These are phyloP conservation scores for Diaporthe sp. DNA, from an alignment of 2,329 filamentous ascomycete species.

Conservation along the genomic window DNA sequence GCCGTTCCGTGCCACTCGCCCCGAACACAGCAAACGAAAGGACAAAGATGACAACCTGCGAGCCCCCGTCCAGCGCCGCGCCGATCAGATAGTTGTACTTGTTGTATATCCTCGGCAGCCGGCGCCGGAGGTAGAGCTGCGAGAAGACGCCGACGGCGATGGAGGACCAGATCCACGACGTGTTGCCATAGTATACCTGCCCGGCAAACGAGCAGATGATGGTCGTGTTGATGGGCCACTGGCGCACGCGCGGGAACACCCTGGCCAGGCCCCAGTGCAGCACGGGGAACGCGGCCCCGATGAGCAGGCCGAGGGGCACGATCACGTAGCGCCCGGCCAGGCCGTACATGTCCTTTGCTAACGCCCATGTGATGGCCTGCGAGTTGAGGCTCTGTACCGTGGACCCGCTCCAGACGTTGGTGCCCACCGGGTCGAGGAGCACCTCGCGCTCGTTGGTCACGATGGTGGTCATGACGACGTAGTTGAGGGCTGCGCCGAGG, in stretches of 20 bases:
- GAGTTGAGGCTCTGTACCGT: conserved; percentile 51
- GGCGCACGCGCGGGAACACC: conserved; percentile 38
- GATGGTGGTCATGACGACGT: conserved; percentile 49
- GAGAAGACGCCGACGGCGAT: conserved; percentile 42
- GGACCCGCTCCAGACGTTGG: conserved; percentile 52
- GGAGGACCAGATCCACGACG: conserved; percentile 43
- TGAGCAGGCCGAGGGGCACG: conserved; percentile 47
- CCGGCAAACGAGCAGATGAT: conserved; percentile 44
- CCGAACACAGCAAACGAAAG: conserved; percentile 56
- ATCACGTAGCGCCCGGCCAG: conserved; percentile 47
- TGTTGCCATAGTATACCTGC: conserved; percentile 50
- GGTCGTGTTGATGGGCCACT: conserved; percentile 46
- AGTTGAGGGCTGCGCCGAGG: conserved; percentile 51
- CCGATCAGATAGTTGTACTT: conserved; percentile 54
- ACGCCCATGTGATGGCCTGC: conserved; percentile 43
- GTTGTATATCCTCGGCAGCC: conserved; percentile 49
- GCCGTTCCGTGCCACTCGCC: conserved; percentile 48
- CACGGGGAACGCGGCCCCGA: conserved; percentile 50
- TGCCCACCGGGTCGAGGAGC: conserved; percentile 48
- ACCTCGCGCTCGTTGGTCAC: conserved; percentile 48
- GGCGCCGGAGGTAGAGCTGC: conserved; percentile 49
- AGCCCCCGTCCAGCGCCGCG: conserved; percentile 52
- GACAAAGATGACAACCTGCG: conserved; percentile 52
- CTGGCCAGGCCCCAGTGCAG: conserved; percentile 46
- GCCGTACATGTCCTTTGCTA: conserved; percentile 48